Evolutionary conservation across 108 stramenopile genomes (phyloP).

Genomic region (Licmophora abbreviata): DNA sequence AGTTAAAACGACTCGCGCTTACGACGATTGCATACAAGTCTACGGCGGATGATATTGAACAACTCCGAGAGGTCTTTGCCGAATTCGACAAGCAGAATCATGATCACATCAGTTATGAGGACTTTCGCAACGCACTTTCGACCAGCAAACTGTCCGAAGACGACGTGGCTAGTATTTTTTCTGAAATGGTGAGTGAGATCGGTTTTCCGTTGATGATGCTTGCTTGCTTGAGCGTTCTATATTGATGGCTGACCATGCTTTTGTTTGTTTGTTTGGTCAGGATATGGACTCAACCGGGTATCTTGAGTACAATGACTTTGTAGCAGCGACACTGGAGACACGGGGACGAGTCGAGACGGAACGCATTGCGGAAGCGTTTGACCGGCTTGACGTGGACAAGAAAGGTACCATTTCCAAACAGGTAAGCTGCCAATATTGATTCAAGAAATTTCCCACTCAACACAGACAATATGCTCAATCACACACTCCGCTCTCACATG

Average conservation of each 20-base stretch:
- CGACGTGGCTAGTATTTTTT: no score
- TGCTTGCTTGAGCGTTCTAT: no score
- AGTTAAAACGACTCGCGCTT: not conserved
- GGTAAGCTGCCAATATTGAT: no score
- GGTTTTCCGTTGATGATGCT: no score
- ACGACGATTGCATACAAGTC: constrained; percentile 60
- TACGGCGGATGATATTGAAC: constrained; percentile 53
- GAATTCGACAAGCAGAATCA: constrained; percentile 39
- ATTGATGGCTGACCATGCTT: no score
- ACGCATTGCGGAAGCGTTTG: constrained; percentile 66
- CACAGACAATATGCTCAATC: no score
- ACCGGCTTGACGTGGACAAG: constrained; percentile 75
- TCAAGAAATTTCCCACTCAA: no score
- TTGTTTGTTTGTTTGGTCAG: no score
- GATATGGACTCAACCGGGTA: constrained; percentile 32
- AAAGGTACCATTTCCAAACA: no score
- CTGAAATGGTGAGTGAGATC: no score
- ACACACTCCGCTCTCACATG: no score
- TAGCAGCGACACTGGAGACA: constrained; percentile 53
- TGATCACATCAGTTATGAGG: constrained; percentile 31
- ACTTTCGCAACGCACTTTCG: constrained; percentile 68
- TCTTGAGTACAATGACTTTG: constrained; percentile 32
- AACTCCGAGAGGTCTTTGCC: constrained; percentile 8
- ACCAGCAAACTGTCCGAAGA: no score
- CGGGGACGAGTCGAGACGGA: constrained; percentile 46